These are phyloP conservation scores for Smittium mucronatum DNA, from an alignment of 371 early-diverging fungal genomes.

Conservation along the genomic window DNA sequence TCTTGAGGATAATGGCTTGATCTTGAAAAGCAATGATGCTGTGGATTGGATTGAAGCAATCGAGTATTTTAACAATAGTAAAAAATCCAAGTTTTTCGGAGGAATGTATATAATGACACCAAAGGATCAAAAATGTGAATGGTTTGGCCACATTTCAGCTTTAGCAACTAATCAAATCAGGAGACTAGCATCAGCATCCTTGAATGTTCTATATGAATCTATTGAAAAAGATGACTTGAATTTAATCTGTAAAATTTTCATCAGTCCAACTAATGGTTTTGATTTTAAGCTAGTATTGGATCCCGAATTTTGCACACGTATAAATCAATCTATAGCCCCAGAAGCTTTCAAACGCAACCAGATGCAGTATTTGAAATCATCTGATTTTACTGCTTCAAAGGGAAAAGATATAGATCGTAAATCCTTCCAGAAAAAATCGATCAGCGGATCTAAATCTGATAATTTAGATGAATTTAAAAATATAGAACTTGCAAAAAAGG, in stretches of 20 bases:
- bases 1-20: conserved; percentile 6
- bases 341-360: conserved; percentile 14
- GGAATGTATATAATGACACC: conserved; percentile 9
- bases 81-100: not conserved
- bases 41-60: not conserved
- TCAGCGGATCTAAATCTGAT: conserved; percentile 15
- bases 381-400: not conserved
- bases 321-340: not conserved
- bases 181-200: not conserved
- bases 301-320: not conserved
- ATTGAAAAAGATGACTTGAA: not conserved
- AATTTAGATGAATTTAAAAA: not conserved
- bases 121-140: not conserved
- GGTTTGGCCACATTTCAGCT: conserved; percentile 1
- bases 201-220: not conserved
- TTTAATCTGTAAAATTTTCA: not conserved
- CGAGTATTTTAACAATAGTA: not conserved
- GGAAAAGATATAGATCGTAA: not conserved
- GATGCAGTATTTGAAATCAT: not conserved
- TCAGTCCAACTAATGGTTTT: not conserved
- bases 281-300: not conserved
- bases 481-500: conserved; percentile 17
- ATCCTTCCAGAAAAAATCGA: not conserved
- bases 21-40: not conserved
- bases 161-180: not conserved